phyloP scores from a whole-genome alignment of 805 yeast genomes.

The Metschnikowia peoriensis region DNA sequence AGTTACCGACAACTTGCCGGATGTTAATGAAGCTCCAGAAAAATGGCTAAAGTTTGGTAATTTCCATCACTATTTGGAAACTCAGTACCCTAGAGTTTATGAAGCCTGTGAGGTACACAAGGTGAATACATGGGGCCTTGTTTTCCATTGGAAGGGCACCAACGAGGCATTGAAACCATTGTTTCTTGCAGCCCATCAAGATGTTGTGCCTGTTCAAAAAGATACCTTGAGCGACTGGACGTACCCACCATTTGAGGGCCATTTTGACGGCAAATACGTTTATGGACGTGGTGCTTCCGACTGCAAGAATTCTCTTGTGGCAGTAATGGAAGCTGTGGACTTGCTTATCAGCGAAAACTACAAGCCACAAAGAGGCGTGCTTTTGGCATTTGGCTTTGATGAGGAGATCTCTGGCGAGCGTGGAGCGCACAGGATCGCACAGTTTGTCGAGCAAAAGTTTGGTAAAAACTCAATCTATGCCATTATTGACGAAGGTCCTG shows the following conservation, averaged over 20 bases:
- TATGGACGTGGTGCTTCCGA: conserved; percentile 82
- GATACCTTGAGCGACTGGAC: conserved; percentile 16
- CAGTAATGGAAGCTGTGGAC: conserved; percentile 49
- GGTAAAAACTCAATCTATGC: conserved; percentile 18
- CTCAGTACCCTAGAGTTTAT: conserved; percentile 13
- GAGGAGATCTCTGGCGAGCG: conserved; percentile 18
- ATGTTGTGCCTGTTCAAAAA: conserved; percentile 19
- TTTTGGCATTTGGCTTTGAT: conserved; percentile 19
- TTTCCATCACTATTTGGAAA: conserved; percentile 17
- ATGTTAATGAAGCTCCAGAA: conserved; percentile 47
- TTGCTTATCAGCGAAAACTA: conserved; percentile 12
- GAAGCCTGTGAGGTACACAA: conserved; percentile 9
- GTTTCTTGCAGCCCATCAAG: conserved; percentile 19
- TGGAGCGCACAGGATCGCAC: conserved; percentile 13
- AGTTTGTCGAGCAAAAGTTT: conserved; percentile 11
- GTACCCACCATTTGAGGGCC: conserved; percentile 17
- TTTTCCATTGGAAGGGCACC: conserved; percentile 18
- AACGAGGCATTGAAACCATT: conserved; percentile 16
- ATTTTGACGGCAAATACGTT: conserved; percentile 33
- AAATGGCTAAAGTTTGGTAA: conserved; percentile 41
- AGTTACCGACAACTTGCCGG: conserved; percentile 51
- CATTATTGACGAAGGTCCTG: conserved; percentile 20
- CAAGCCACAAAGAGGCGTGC: conserved; percentile 14
- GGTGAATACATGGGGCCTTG: conserved; percentile 17
- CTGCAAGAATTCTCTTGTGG: conserved; percentile 67